Evolutionary conservation across 805 yeast species (phyloP), one percentile per base, ranked within the genome.

Genomic region (Lachancea meyersii): DNA sequence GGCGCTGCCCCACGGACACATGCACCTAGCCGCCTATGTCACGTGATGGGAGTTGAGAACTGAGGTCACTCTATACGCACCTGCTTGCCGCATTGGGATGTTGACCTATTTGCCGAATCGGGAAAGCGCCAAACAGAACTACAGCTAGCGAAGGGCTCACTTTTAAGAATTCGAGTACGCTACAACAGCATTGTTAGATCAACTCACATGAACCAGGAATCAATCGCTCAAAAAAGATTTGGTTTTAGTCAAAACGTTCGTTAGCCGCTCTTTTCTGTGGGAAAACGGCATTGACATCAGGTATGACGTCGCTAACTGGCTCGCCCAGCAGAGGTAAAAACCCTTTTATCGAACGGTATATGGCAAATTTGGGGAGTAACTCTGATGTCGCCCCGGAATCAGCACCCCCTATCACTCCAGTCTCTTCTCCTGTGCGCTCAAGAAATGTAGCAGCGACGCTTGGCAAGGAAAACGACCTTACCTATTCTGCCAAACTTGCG

Each of bases 321-420:
- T 52, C 60, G 10, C 60, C 62, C 2, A 45, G 39, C 8, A 46
- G 49, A 19, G 31, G 49, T 4, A 44, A 40, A 14, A 44, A 41
- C 19, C 31, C 45, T 16, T 42, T 42, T 14, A 31, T 42, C 22
- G 35, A 42, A 16, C 56, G 63, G 34, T 63, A 63, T 43, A 43
- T 62, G 31, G 51, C 58, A 27, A 59, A 43, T 22, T 21, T 60
- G 7, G 45, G 49, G 11, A 40, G 40, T 16, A 45, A 49, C 6
- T 48, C 44, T 6, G 40, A 35, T 21, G 49, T 55, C 7, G 49
- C 40, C 13, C 40, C 58, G 37, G 49, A 46, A 32, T 52, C 53
- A 2, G 19, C 50, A 8, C 26, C 26, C 11, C 11, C 26, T 23
- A 11, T 11, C 26, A 11, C 7, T 7, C 11, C 26, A 8, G 10